These are phyloP conservation scores for Leptomonas seymouri DNA, from an alignment of 208 protist genomes.

Conservation along the genomic window DNA sequence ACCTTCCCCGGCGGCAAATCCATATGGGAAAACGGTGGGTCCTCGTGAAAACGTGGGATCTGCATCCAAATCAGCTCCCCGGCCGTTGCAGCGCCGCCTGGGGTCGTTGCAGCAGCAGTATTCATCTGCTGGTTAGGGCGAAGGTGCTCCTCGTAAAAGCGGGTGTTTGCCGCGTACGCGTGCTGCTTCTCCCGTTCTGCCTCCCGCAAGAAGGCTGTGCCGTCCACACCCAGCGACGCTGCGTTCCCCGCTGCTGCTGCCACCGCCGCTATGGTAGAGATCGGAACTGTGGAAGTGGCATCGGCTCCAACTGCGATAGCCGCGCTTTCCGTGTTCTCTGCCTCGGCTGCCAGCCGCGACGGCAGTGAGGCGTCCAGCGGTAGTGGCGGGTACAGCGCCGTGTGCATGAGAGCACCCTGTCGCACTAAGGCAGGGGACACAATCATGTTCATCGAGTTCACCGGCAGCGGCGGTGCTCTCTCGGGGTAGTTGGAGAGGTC, in stretches of 20 bases:
- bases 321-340: background rate
- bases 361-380: conserved; percentile 36
- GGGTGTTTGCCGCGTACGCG: conserved; percentile 52
- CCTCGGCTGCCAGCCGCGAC: conserved; percentile 18
- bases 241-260: background rate
- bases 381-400: conserved; percentile 26
- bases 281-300: no score
- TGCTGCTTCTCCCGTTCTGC: conserved; percentile 47
- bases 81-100: background rate
- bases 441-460: conserved; percentile 63
- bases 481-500: conserved; percentile 37
- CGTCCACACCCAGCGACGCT: conserved; percentile 37
- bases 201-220: conserved; percentile 71
- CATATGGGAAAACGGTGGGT: conserved; percentile 50
- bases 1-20: conserved; percentile 72
- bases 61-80: conserved; percentile 76
- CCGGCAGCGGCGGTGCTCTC: conserved; percentile 43
- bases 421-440: conserved; percentile 15
- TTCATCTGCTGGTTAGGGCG: conserved; percentile 8
- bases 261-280: no score
- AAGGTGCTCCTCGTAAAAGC: conserved; percentile 63
- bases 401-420: conserved; percentile 8
- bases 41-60: conserved; percentile 68
- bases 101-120: background rate
- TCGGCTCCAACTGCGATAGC: background rate